These are phyloP conservation scores for Pseudozyma sp. DNA, from an alignment of 1,284 basidiomycete genomes.

Conservation along the genomic window DNA sequence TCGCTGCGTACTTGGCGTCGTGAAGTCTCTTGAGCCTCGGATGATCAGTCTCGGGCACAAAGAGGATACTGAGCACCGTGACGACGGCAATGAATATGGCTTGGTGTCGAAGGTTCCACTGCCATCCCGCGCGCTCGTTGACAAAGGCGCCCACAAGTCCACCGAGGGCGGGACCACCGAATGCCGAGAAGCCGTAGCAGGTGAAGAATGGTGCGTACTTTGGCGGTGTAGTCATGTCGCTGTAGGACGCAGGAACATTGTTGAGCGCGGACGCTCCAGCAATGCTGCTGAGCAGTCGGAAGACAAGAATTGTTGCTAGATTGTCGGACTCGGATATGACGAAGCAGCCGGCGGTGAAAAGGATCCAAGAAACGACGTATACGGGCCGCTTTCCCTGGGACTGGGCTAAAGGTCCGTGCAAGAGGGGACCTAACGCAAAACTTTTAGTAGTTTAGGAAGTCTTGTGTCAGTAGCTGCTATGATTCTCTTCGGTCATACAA, in stretches of 20 bases:
- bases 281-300: slow-evolving; percentile 63
- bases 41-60: slow-evolving; percentile 48
- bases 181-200: slow-evolving; percentile 45
- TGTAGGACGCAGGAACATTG: slow-evolving; percentile 44
- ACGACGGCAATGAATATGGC: slow-evolving; percentile 48
- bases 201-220: slow-evolving; percentile 27
- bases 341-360: slow-evolving; percentile 51
- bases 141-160: slow-evolving; percentile 41
- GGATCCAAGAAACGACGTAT: slow-evolving; percentile 37
- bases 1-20: slow-evolving; percentile 21
- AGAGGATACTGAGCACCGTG: slow-evolving; percentile 31
- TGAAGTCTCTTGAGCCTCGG: slow-evolving; percentile 30
- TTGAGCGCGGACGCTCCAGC: slow-evolving; percentile 45
- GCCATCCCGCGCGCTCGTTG: slow-evolving; percentile 41
- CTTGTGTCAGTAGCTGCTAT: no score
- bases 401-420: slow-evolving; percentile 44
- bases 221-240: slow-evolving; percentile 33
- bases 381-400: slow-evolving; percentile 43
- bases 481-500: no score
- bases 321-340: slow-evolving; percentile 57
- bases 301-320: slow-evolving; percentile 60
- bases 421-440: slow-evolving; percentile 37
- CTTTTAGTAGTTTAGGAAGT: not conserved
- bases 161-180: slow-evolving; percentile 36
- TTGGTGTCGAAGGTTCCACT: slow-evolving; percentile 48